Base-by-base conservation (phyloP, 352 stramenopile genomes). In the Pythium dissotocum region DNA sequence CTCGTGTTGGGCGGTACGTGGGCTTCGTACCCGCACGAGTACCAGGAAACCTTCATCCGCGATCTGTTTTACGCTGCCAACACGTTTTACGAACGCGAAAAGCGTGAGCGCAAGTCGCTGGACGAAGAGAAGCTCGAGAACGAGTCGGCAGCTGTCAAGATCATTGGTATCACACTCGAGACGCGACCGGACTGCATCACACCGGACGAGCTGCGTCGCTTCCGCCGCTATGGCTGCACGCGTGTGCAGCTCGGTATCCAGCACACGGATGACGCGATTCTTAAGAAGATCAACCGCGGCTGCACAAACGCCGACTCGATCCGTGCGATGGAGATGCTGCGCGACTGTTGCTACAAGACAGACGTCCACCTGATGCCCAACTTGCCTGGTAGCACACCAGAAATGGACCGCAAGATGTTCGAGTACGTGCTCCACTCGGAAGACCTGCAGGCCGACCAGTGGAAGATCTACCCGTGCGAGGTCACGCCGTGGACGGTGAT, bases 391-490 rank as follows among this genome's bases (percentile, higher is more conserved):
- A 91, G 87, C 30, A 82, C 87, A 36, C 76, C 86, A 0, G 90
- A 93, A 32, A 86, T 88, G 46, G 93, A 98, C 71, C 79, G 79
- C 21, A 63, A 74, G 18, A 98, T 98, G 93, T 98, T 98, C 67
- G 83, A 97, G 18, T 91, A 93, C 48, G 88, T 98, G 18, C 70
- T 98, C 44, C 67, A 88, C 35, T 94, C 92, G 35, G 79, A 88
- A 7, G 77, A 97, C 59, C 77, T 98, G n/a, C 92, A 98, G 69
- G 91, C 91, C 0, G 93, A 98, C 64, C 92, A 98, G 75, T 98
- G 92, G 93, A 98, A 98, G 80, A 98, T 98, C 73, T 98, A 98
- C 36, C 93, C 93, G 48, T 98, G 91, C 71, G 91, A 97, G 72
- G 92, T 97, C 61, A 96, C 90, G 30, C 90, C 90, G 1, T 97